Evolutionary conservation across 495 filamentous ascomycete species (phyloP).

Genomic region (Amphirosellinia nigrospora): DNA sequence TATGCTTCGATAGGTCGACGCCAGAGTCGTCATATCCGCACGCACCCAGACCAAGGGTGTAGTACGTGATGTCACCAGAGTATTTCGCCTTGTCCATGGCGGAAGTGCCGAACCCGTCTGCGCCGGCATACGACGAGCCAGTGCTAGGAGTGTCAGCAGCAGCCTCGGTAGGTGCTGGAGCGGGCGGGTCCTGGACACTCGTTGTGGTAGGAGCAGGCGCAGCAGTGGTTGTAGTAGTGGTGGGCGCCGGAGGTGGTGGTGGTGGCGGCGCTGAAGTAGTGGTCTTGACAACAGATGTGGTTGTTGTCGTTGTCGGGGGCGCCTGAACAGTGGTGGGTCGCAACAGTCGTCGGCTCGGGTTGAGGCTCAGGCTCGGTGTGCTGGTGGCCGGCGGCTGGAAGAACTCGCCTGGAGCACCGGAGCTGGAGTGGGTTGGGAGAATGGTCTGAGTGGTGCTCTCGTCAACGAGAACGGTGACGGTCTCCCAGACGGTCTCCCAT

Average conservation of each 20-base stretch:
- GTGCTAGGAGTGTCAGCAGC: conserved; percentile 19
- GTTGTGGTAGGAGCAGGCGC: conserved; percentile 13
- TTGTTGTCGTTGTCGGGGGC: conserved; percentile 8
- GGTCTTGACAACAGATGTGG: neutral
- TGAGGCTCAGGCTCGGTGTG: conserved; percentile 9
- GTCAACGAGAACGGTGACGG: conserved; percentile 54
- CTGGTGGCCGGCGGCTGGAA: conserved; percentile 39
- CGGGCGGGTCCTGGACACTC: conserved; percentile 17
- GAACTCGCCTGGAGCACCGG: conserved; percentile 48
- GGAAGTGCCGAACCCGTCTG: conserved; percentile 28
- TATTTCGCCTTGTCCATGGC: conserved; percentile 28
- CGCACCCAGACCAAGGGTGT: conserved; percentile 49
- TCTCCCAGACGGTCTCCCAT: conserved; percentile 53
- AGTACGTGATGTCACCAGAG: conserved; percentile 56
- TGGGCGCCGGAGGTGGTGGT: conserved; percentile 22
- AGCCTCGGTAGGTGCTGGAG: conserved; percentile 27
- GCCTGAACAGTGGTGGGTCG: neutral
- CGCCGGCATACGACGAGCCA: conserved; percentile 26
- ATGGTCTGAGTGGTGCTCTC: conserved; percentile 49
- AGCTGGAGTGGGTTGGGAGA: conserved; percentile 36
- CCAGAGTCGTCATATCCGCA: conserved; percentile 53
- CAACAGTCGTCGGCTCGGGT: conserved; percentile 12
- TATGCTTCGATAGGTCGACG: conserved; percentile 46
- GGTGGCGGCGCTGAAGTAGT: conserved; percentile 23
- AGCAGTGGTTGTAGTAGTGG: conserved; percentile 28